Base-by-base conservation (phyloP, 805 yeast genomes). In the Saccharomycopsis synnaedendra region DNA sequence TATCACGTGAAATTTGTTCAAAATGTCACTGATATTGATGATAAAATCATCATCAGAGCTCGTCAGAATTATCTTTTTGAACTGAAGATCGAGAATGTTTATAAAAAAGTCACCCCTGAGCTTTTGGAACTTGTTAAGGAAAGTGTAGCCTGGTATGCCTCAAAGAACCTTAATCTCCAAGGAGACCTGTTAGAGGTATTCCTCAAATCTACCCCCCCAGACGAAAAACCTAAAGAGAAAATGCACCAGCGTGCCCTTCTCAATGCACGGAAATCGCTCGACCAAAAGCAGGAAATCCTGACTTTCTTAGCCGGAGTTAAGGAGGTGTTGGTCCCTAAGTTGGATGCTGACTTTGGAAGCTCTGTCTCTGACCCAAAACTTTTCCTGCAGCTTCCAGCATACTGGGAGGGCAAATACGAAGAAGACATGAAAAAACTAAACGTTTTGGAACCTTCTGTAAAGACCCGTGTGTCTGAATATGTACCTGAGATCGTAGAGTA, bases 21-120 rank as follows among this genome's bases (percentile, higher is more conserved):
- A 68, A 93, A 93, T 61, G 97, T 93, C 50, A 93, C 98, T n/a
- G 98, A 93, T 64, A 88, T 93, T 52, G 98, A 93, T 64, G 98
- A 93, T 65, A 93, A 93, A 66, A 93, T 93, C 65, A 93, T 93
- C 58, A 67, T 93, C 40, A 83, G 96, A 51, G 97, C 96, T 3
- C 81, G 98, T 63, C 97, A 93, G 60, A 81, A 78, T 57, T 80
- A 81, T 63, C 67, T 93, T 34, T 89, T 84, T 59, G 83, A 82
- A 38, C 66, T 80, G 55, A 84, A 41, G 7, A 32, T 75, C 57
- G 61, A 69, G 9, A 55, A 59, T 28, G 57, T 59, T 32, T 57
- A 66, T 41, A 55, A 59, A 6, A 46, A 45, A 19, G 57, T 56
- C 11, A 37, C 44, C 33, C 32, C 44, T 28, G 39, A 46, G 4